Evolutionary conservation across 345 rosid species (phyloP).

Genomic region (Boechera stricta): DNA sequence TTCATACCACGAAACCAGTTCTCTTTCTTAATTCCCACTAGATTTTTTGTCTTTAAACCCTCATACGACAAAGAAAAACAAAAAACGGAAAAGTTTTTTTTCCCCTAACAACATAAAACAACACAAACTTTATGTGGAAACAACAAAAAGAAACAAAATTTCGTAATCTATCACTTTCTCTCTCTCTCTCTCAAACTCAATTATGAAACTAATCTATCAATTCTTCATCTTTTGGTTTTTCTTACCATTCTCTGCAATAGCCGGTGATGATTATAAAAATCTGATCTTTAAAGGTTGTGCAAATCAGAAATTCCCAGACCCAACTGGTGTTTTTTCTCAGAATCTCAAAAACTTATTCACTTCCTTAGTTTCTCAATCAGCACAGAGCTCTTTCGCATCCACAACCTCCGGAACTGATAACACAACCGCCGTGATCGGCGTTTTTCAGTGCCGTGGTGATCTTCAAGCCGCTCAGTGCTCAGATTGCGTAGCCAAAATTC

Average conservation of each 20-base stretch:
- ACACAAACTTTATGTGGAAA: constrained; percentile 35
- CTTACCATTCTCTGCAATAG: constrained; percentile 29
- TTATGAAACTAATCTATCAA: constrained; percentile 34
- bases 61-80: constrained; percentile 1
- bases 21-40: constrained; percentile 18
- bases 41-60: constrained; percentile 21
- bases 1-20: constrained; percentile 44
- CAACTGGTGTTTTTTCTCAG: constrained; percentile 59
- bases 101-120: constrained; percentile 3
- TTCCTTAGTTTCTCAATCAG: constrained; percentile 67
- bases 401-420: constrained; percentile 63
- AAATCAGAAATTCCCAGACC: constrained; percentile 64
- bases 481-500: constrained; percentile 62
- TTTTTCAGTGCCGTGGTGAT: constrained; percentile 91
- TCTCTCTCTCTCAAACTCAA: constrained; percentile 40
- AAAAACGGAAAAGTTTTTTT: too few species aligned
- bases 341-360: constrained; percentile 64
- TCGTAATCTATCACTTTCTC: neutral
- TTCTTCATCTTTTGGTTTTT: constrained; percentile 28
- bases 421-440: constrained; percentile 58
- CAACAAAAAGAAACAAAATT: constrained; percentile 12
- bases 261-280: constrained; percentile 53
- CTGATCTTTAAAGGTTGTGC: constrained; percentile 86
- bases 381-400: constrained; percentile 51
- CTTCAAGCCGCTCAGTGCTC: constrained; percentile 59